Conservation (phyloP, 768 basidiomycete species). For the Lactarius sp. region DNA sequence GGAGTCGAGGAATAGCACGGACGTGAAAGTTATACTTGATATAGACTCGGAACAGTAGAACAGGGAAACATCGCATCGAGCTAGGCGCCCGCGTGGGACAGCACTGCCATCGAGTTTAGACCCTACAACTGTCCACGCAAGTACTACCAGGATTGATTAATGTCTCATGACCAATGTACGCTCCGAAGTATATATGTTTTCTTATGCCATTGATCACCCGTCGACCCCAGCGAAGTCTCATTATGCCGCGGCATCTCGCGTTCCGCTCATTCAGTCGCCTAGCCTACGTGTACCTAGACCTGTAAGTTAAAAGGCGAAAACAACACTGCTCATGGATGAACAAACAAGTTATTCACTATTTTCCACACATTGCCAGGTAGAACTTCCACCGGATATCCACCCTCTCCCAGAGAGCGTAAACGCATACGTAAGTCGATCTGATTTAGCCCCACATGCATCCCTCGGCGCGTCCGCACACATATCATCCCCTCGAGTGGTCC, state of each 20-base stretch:
- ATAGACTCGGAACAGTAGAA: too few relatives aligned
- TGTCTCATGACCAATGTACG: constrained; percentile 21
- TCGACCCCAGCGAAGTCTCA: constrained; percentile 45
- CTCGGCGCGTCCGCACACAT: background rate
- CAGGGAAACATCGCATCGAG: too few relatives aligned
- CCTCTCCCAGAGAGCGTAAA: constrained; percentile 88
- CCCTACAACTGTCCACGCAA: background rate
- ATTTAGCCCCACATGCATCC: background rate
- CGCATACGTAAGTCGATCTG: constrained; percentile 61
- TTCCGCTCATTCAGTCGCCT: constrained; percentile 90
- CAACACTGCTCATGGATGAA: background rate
- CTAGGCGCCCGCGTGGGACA: too few relatives aligned
- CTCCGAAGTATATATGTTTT: background rate
- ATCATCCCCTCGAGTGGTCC: background rate
- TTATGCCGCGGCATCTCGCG: constrained; percentile 67
- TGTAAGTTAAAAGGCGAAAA: constrained; percentile 40
- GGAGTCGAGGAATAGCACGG: too few relatives aligned
- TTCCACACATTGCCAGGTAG: constrained; percentile 49
- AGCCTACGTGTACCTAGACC: constrained; percentile 81
- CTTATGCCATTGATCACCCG: background rate
- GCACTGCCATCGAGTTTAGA: too few relatives aligned
- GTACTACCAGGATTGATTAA: background rate
- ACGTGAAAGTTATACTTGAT: too few relatives aligned
- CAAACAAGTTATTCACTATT: background rate
- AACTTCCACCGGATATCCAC: constrained; percentile 87